Evolutionary conservation across 2,329 filamentous ascomycete genomes (phyloP), one percentile per base, ranked within the genome.

Genomic region (Tolypocladium amazonense): DNA sequence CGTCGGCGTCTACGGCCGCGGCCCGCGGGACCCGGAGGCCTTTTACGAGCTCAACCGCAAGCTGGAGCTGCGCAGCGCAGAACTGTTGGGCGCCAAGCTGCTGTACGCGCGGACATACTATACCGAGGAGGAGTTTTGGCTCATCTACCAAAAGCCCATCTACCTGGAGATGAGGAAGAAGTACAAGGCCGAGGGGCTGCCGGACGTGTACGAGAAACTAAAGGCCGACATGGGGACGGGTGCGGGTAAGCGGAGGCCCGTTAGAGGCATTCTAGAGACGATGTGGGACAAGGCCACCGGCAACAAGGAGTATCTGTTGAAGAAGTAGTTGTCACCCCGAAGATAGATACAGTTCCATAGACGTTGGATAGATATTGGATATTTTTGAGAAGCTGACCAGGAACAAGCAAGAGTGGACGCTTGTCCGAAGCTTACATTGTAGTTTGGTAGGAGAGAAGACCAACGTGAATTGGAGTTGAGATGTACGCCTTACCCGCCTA

Each of bases 51-150:
- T 76, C 58, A 83, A 83, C 62, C 75, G 77, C 18, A 73, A 75
- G 30, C 69, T 84, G 1, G 81, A 83, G 67, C 70, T 72, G 59
- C 78, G 74, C 37, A 69, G 82, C 4, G 72, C 73, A 2, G 75
- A 80, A 43, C 72, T 82, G 41, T 74, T 78, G 9, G 81, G 81
- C 18, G 79, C 79, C 73, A 82, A 82, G 67, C 81, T 79, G 75
- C 66, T 84, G 8, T 84, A 84, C 65, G 80, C 81, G 6, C 79
- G 82, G 58, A 79, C 79, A 0, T 83, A 80, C 68, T 81, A 81
- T 66, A 76, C 72, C 23, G 76, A 81, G 65, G 71, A 75, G 2
- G 80, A 83, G 58, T 84, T 84, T 67, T 82, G 80, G 79, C 67
- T 71, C 25, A 77, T 80, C 61, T 83, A 81, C 62, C 75, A 81